Base-by-base conservation (phyloP, 768 basidiomycete genomes). In the Arthromyces matolae region DNA sequence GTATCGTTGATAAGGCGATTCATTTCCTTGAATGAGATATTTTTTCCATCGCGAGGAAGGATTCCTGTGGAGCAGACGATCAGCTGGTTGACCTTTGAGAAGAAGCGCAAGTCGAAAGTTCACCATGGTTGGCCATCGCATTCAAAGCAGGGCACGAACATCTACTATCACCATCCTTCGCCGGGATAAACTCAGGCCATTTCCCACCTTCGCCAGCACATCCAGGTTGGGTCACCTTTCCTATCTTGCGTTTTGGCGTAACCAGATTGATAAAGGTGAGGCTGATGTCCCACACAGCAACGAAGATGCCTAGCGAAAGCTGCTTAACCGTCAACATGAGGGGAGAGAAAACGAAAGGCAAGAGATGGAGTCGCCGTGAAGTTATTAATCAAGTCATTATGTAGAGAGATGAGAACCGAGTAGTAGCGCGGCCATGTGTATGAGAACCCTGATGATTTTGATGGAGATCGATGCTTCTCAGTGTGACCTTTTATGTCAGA, bases 61-160 rank as follows among this genome's bases (percentile, higher is more conserved):
- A 80, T 80, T n/a, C 89, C 89, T 71, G 67, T 68, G 69, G 9
- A 37, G 31, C 7, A 19, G 28, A 16, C 33, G 18, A 27, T 45
- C 43, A 35, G 16, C 43, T 45, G 24, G 20, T 22, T 31, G 10
- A 25, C 33, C 25, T 28, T 33, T 27, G 19, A 46, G 28, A 12
- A 37, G 34, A 37, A 22, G 19, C 2, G 14, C 7, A 22, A 8
- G 31, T 32, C 16, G 14, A 23, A 13, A n/a, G 27, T 16, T 71
- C 69, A 89, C 89, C 89, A 51, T 91, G 89, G 60, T 91, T 91
- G 6, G 89, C 86, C 78, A 92, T 71, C 0, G 86, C 83, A 54
- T 92, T 91, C 49, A 91, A 61, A 10, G 78, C 86, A 1, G 52
- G 52, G 22, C 52, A 90, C 1, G 82, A 78, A 51, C 79, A 78